A percentile compares a stretch with the other conserved stretches of the same genome.
phyloP scores from a whole-genome alignment of 2,329 filamentous ascomycete genomes.

The Leptographium radiaticola region DNA sequence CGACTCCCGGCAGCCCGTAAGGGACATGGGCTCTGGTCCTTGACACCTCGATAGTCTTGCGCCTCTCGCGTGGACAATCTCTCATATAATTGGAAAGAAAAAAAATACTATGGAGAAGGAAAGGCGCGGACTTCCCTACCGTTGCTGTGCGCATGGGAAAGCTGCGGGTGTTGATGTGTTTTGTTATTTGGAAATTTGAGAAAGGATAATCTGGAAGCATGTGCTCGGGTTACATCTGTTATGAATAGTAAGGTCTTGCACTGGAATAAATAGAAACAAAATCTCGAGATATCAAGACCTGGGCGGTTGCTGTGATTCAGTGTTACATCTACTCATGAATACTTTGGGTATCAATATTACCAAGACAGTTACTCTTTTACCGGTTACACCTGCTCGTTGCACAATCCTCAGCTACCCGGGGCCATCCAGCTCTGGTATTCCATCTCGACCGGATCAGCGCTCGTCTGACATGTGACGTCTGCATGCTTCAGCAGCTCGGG shows the following conservation, averaged over 20 bases:
- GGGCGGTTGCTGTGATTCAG: background rate
- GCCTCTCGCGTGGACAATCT: background rate
- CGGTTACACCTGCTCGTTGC: no score
- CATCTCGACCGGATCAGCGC: conserved; percentile 17
- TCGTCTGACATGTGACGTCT: conserved; percentile 35
- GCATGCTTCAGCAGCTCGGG: conserved; percentile 38
- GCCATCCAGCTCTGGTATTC: conserved; percentile 14
- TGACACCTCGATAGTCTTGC: no score
- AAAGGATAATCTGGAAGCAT: background rate
- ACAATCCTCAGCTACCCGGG: background rate
- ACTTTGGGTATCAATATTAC: no score
- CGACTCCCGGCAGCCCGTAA: conserved; percentile 5
- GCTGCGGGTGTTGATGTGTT: background rate
- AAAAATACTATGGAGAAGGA: background rate
- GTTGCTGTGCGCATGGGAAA: background rate
- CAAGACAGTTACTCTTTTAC: no score
- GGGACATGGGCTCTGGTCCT: no score
- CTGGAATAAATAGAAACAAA: background rate
- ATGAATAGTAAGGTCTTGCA: background rate
- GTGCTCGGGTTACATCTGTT: background rate
- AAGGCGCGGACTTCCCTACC: background rate
- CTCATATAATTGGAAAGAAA: background rate
- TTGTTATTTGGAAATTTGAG: background rate
- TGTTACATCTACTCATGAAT: background rate
- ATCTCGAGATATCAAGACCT: background rate